phyloP scores from a whole-genome alignment of 129 eudicot genomes.

The Pulicaria dysenterica region DNA sequence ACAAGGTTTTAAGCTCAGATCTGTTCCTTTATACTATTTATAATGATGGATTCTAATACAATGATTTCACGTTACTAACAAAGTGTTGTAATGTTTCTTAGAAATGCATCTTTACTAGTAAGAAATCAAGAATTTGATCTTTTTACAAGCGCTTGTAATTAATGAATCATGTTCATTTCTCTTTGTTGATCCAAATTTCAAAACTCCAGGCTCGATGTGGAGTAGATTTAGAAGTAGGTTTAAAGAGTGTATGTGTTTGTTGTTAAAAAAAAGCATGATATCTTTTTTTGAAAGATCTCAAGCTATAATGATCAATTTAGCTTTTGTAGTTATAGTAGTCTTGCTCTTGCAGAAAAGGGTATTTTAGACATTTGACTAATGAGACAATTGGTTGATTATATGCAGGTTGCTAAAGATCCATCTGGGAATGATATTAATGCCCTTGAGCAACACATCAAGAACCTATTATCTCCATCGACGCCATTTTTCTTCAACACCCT shows the following conservation, averaged over 20 bases:
- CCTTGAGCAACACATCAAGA: constrained; percentile 72
- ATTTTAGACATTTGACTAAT: constrained; percentile 12
- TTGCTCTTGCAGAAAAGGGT: not conserved
- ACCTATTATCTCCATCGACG: constrained; percentile 63
- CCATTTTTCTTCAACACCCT: constrained; percentile 72
- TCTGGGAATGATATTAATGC: constrained; percentile 66
- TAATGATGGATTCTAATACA: too few species aligned
- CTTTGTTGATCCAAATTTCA: not conserved
- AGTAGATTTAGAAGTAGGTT: too few species aligned
- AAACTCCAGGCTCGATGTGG: not conserved
- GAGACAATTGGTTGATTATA: not conserved
- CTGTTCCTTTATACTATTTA: not conserved
- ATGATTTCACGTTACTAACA: too few species aligned
- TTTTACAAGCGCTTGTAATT: not conserved
- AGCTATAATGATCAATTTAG: not conserved
- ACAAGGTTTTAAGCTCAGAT: constrained; percentile 2
- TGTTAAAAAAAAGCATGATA: too few species aligned
- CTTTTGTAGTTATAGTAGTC: not conserved
- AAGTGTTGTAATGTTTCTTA: too few species aligned
- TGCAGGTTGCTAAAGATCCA: constrained; percentile 70
- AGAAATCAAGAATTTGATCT: not conserved
- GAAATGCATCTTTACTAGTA: too few species aligned
- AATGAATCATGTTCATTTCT: not conserved
- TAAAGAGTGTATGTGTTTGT: too few species aligned
- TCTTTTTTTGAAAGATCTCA: not conserved